A percentile compares a stretch with the other conserved stretches of the same genome.
phyloP scores from a whole-genome alignment of 2,329 filamentous ascomycete species.

The Microcera coccophila region DNA sequence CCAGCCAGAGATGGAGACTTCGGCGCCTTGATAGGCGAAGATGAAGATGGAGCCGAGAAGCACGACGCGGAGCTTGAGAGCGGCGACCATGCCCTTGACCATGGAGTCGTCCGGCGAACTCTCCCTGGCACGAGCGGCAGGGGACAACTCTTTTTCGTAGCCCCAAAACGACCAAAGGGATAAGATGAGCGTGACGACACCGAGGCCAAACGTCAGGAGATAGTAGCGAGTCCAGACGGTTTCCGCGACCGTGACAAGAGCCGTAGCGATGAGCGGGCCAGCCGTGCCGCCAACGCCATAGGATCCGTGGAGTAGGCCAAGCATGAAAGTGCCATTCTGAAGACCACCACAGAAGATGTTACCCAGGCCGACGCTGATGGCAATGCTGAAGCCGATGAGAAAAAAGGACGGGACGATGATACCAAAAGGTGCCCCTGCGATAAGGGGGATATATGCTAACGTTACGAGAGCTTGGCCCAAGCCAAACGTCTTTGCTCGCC shows the following conservation, averaged over 20 bases:
- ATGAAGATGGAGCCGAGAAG: slow-evolving; percentile 76
- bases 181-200: slow-evolving; percentile 53
- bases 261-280: slow-evolving; percentile 71
- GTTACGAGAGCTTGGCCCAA: slow-evolving; percentile 55
- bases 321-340: slow-evolving; percentile 48
- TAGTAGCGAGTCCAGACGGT: slow-evolving; percentile 71
- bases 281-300: slow-evolving; percentile 64
- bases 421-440: slow-evolving; percentile 66
- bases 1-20: slow-evolving; percentile 82
- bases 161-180: slow-evolving; percentile 65
- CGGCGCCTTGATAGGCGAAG: slow-evolving; percentile 80
- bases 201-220: slow-evolving; percentile 58
- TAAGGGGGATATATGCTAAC: slow-evolving; percentile 61
- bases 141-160: slow-evolving; percentile 59
- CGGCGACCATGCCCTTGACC: slow-evolving; percentile 44
- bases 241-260: slow-evolving; percentile 58
- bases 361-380: slow-evolving; percentile 52
- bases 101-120: slow-evolving; percentile 22
- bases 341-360: slow-evolving; percentile 59
- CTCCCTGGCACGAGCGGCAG: slow-evolving; percentile 34
- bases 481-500: slow-evolving; percentile 61
- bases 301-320: slow-evolving; percentile 63
- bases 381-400: slow-evolving; percentile 58
- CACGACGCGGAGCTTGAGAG: slow-evolving; percentile 55
- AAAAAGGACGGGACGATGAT: slow-evolving; percentile 66